phyloP scores from a whole-genome alignment of 225 moss, liverwort and hornwort genomes.

The Sphagnum contortum region DNA sequence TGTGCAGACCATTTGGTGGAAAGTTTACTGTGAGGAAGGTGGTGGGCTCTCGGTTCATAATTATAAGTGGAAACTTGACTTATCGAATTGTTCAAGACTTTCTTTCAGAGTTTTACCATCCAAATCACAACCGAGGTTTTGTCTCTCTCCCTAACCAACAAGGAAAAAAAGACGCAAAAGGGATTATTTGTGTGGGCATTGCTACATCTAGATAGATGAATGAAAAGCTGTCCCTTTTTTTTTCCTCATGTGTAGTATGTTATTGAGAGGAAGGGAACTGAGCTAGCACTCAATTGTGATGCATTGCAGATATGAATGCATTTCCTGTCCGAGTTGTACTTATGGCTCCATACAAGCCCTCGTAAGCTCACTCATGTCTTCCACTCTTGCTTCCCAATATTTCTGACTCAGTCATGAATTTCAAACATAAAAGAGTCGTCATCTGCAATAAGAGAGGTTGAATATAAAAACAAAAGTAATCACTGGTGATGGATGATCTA shows the following conservation, averaged over 20 bases:
- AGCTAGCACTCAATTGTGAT: neutral
- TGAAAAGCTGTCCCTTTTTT: no score
- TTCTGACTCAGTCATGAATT: no score
- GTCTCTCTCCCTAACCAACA: slow-evolving; percentile 1
- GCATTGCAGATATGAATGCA: slow-evolving; percentile 72
- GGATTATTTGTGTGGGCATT: no score
- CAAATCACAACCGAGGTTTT: slow-evolving; percentile 68
- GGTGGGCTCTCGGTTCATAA: slow-evolving; percentile 84
- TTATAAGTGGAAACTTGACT: slow-evolving; percentile 80
- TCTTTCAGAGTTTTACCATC: slow-evolving; percentile 86
- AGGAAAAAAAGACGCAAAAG: no score
- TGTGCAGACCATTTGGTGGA: slow-evolving; percentile 79
- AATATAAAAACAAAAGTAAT: no score
- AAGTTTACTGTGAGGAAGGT: slow-evolving; percentile 65
- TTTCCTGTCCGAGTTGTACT: slow-evolving; percentile 88
- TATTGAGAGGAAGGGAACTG: no score
- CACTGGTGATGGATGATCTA: no score
- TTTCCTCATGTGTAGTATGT: no score
- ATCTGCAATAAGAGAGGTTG: no score
- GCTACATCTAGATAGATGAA: no score
- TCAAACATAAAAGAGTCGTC: no score
- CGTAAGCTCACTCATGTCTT: slow-evolving; percentile 36
- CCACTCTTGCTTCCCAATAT: no score
- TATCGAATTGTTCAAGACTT: slow-evolving; percentile 70
- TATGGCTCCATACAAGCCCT: slow-evolving; percentile 94